Conservation (phyloP, 306 rosid genomes). For the Dalbergia oliveri region DNA sequence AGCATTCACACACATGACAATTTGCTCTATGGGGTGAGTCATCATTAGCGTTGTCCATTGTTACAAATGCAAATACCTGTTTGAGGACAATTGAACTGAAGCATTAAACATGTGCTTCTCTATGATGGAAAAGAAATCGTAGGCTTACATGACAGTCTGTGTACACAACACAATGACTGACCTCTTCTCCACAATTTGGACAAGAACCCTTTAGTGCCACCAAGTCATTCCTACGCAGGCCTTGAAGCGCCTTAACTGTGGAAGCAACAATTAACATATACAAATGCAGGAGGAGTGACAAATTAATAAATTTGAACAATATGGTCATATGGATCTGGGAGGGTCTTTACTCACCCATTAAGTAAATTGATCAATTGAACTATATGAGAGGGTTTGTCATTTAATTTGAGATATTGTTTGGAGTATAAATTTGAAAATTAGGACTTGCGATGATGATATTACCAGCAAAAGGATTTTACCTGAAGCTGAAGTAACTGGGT, state of each 20-base stretch:
- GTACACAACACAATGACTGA: constrained; percentile 47
- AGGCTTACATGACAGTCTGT: background rate
- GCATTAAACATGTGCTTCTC: constrained; percentile 1
- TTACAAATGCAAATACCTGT: constrained; percentile 90
- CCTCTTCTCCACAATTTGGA: constrained; percentile 98
- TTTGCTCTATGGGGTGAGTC: constrained; percentile 77
- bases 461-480: constrained; percentile 50
- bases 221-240: constrained; percentile 83
- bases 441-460: background rate
- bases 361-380: constrained; percentile 6
- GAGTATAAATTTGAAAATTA: constrained; percentile 1
- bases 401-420: background rate
- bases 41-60: constrained; percentile 54
- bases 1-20: constrained; percentile 81
- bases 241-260: constrained; percentile 82
- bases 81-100: background rate
- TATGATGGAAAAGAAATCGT: constrained; percentile 8
- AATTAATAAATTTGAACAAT: background rate
- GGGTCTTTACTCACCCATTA: background rate
- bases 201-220: constrained; percentile 88
- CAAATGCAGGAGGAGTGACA: background rate
- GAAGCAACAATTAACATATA: background rate
- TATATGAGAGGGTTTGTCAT: constrained; percentile 1
- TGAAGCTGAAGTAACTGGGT: constrained; percentile 72
- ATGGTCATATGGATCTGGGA: too few species aligned